Evolutionary conservation across 805 yeast species (phyloP), one percentile per base, ranked within the genome.

Genomic region (Kazachstania psychrophila): DNA sequence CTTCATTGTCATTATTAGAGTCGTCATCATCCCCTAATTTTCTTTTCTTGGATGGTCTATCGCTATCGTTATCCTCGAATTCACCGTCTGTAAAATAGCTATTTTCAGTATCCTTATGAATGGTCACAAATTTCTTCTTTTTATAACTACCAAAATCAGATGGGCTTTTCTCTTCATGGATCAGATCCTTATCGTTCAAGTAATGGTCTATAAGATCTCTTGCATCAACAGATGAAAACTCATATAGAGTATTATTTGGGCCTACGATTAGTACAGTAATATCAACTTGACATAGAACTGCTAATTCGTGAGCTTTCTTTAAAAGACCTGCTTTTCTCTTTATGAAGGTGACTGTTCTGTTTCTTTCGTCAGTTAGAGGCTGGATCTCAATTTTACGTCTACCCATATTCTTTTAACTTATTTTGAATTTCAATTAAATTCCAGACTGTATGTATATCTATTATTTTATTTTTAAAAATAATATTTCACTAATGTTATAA

Each of bases 311-410:
- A 5, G 72, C 72, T 44, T 68, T 68, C 52, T 82, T 82, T 61
- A 89, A 89, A 24, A 89, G 67, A 3, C 98, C 98, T 0, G 95
- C 94, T 60, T 89, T 89, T 38, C 98, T 72, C 61, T 89, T 89
- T 43, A 86, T 85, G 58, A 89, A 92, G 0, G 98, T 89, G 16
- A 50, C 58, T 13, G 61, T 48, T 35, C 54, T 45, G 61, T 87
- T 88, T 39, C 97, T 69, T 59, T 89, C 96, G 51, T 92, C 96
- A 9, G 77, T 66, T 41, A 89, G 76, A 23, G 97, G 97, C 60
- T 83, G 79, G 51, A 89, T 89, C 44, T 84, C 94, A 47, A 89
- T 92, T 62, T 92, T 89, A 65, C 96, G 80, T 69, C 97, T 80
- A 37, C 98, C 98, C 98, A 89, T 89, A n/a, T n/a, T n/a, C n/a